These are phyloP conservation scores for Sclerotinia sclerotiorum DNA, from an alignment of 2,329 filamentous ascomycete species.

Conservation along the genomic window DNA sequence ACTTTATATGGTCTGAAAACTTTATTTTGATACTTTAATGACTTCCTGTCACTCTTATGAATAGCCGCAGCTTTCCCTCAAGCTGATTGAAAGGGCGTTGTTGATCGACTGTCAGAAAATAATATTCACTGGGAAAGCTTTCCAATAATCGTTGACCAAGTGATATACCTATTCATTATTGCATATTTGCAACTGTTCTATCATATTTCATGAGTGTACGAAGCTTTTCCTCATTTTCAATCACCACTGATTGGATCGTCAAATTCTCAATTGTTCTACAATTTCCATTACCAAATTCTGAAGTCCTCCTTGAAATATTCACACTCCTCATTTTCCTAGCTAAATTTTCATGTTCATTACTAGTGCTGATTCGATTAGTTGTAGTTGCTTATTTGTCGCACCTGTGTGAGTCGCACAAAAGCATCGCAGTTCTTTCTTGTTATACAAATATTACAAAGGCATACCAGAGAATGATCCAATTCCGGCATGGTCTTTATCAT, in stretches of 20 bases:
- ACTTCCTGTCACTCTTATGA: conserved; percentile 17
- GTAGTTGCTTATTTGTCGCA: too few species aligned
- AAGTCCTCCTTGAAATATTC: background rate
- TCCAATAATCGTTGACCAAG: background rate
- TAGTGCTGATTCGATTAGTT: too few species aligned
- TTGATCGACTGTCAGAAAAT: conserved; percentile 51
- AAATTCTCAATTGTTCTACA: background rate
- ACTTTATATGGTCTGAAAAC: conserved; percentile 43
- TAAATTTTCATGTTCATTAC: background rate
- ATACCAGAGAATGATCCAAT: background rate
- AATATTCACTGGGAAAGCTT: conserved; percentile 31
- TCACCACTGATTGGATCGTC: background rate
- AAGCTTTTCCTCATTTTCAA: background rate
- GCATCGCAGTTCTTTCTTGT: background rate
- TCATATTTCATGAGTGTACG: background rate
- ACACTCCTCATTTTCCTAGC: too few species aligned
- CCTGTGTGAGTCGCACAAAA: background rate
- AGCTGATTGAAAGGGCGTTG: conserved; percentile 36
- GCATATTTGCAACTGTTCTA: background rate
- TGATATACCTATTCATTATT: background rate
- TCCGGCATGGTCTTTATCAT: background rate
- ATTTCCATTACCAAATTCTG: background rate
- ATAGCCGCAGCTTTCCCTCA: background rate
- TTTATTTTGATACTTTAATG: conserved; percentile 35
- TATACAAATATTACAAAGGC: background rate